These are phyloP conservation scores for Ceratocystis harringtonii DNA, from an alignment of 2,329 filamentous ascomycete species.

Conservation along the genomic window DNA sequence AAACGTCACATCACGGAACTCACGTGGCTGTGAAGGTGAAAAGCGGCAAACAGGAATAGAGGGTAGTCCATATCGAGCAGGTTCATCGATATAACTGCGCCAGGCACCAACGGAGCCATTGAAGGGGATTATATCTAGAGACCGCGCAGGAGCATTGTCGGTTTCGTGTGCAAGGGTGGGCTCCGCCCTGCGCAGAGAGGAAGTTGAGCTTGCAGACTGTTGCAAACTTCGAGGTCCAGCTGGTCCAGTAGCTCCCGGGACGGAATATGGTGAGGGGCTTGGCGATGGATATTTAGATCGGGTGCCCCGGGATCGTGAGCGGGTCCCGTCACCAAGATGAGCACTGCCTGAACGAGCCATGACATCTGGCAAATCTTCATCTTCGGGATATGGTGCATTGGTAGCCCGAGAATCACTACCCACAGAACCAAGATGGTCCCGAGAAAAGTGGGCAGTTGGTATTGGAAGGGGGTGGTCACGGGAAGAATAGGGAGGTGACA, in stretches of 20 bases:
- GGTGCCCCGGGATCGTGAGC: conserved; percentile 8
- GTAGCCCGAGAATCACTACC: neutral
- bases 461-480: neutral
- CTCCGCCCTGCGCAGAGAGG: conserved; percentile 12
- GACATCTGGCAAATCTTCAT: conserved; percentile 22
- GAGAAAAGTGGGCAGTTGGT: neutral
- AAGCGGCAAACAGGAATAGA: conserved; percentile 40
- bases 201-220: conserved; percentile 15
- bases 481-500: conserved; percentile 6
- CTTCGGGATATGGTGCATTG: conserved; percentile 27
- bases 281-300: conserved; percentile 13
- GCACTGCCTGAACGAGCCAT: conserved; percentile 16
- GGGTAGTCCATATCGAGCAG: conserved; percentile 29
- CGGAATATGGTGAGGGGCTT: neutral
- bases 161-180: neutral
- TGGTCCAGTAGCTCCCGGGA: conserved; percentile 12
- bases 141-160: neutral
- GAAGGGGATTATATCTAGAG: conserved; percentile 7
- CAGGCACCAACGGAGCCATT: conserved; percentile 27
- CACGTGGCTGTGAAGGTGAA: conserved; percentile 40
- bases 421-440: neutral
- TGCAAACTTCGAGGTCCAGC: conserved; percentile 20
- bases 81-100: conserved; percentile 40
- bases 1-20: conserved; percentile 57
- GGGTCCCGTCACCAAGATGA: conserved; percentile 17